Evolutionary conservation across 2,329 filamentous ascomycete species (phyloP).

Genomic region (Colletotrichum eremochloae): DNA sequence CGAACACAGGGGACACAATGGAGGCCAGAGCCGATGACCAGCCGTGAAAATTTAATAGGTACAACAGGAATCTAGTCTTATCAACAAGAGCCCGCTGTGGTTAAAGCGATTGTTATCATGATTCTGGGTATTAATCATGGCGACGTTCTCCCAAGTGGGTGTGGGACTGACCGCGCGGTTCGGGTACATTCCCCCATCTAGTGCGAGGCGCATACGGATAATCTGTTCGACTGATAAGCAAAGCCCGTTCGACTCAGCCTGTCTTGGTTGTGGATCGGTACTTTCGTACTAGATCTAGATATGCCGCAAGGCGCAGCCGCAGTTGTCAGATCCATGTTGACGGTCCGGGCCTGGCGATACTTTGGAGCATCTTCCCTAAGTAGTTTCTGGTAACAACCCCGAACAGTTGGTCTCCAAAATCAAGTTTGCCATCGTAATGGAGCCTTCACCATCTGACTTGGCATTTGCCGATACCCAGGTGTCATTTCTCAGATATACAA

Average conservation of each 20-base stretch:
- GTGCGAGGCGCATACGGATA: background rate
- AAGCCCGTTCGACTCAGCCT: background rate
- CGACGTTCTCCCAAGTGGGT: background rate
- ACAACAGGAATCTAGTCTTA: background rate
- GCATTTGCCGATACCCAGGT: slow-evolving; percentile 51
- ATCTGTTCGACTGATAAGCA: too few relatives aligned
- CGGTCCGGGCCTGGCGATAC: slow-evolving; percentile 49
- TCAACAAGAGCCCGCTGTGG: background rate
- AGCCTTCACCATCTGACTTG: slow-evolving; percentile 48
- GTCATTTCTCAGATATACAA: slow-evolving; percentile 46
- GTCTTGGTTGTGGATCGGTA: too few relatives aligned
- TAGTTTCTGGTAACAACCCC: slow-evolving; percentile 46
- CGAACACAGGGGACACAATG: slow-evolving; percentile 17
- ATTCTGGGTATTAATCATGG: background rate
- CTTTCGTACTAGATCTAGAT: too few relatives aligned
- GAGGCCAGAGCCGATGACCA: slow-evolving; percentile 43
- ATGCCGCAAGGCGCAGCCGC: slow-evolving; percentile 18
- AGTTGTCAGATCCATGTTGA: slow-evolving; percentile 44
- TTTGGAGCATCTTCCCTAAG: slow-evolving; percentile 49
- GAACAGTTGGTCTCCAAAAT: slow-evolving; percentile 52
- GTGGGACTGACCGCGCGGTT: background rate
- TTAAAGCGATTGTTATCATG: background rate
- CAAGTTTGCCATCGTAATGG: slow-evolving; percentile 51
- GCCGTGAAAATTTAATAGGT: slow-evolving; percentile 41
- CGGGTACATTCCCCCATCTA: background rate